phyloP scores from a whole-genome alignment of 2,329 filamentous ascomycete genomes.

The Aspergillus novoparasiticus region DNA sequence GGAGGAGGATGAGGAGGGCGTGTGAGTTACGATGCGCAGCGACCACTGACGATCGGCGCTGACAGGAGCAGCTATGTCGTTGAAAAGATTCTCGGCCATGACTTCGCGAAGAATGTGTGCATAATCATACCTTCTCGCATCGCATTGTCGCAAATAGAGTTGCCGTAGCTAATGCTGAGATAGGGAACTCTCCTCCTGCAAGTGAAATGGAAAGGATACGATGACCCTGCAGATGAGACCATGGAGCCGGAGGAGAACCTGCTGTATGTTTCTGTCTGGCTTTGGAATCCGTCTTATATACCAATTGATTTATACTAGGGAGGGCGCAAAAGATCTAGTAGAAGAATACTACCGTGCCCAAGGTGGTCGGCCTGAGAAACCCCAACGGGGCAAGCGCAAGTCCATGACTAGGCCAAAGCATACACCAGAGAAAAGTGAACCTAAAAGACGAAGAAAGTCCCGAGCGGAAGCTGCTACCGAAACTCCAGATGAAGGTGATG shows the following conservation, averaged over 20 bases:
- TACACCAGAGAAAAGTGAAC: slow-evolving; percentile 22
- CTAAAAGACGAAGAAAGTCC: slow-evolving; percentile 34
- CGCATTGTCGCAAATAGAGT: neutral
- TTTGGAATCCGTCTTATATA: neutral
- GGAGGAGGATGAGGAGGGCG: slow-evolving; percentile 37
- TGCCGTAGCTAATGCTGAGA: slow-evolving; percentile 20
- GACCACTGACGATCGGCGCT: slow-evolving; percentile 16
- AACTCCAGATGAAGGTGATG: slow-evolving; percentile 13
- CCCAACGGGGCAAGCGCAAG: slow-evolving; percentile 36
- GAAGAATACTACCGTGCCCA: slow-evolving; percentile 44
- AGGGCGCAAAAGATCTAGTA: slow-evolving; percentile 43
- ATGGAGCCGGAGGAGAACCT: slow-evolving; percentile 50
- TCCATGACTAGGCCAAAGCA: slow-evolving; percentile 35
- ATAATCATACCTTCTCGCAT: neutral
- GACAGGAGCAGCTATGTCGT: slow-evolving; percentile 40
- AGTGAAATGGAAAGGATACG: slow-evolving; percentile 53
- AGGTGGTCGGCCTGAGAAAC: slow-evolving; percentile 44
- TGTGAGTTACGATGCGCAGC: slow-evolving; percentile 30
- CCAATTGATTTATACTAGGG: slow-evolving; percentile 30
- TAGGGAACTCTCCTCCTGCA: slow-evolving; percentile 42
- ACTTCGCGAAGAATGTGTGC: slow-evolving; percentile 40
- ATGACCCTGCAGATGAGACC: slow-evolving; percentile 46
- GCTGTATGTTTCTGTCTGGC: slow-evolving; percentile 31
- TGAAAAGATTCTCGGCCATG: slow-evolving; percentile 42
- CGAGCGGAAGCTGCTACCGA: slow-evolving; percentile 22